These are phyloP conservation scores for Calonectria leucothoes DNA, from an alignment of 2,329 filamentous ascomycete species.

Conservation along the genomic window DNA sequence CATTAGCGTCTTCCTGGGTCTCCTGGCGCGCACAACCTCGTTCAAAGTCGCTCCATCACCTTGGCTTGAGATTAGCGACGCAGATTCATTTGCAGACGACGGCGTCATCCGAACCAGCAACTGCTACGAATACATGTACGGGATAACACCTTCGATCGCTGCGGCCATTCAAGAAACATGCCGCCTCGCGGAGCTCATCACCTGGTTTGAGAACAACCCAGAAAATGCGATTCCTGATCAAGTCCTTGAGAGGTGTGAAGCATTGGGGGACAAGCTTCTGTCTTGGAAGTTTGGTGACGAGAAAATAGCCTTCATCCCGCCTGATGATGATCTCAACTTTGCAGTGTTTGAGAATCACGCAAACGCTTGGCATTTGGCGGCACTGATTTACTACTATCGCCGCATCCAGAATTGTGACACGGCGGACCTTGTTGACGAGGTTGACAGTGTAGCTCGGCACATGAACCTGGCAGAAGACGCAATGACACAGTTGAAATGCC, in stretches of 20 bases:
- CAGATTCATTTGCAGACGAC: not conserved
- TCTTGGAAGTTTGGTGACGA: slow-evolving; percentile 15
- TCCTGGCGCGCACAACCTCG: slow-evolving; percentile 22
- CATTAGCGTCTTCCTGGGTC: slow-evolving; percentile 23
- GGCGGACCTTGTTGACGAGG: not conserved
- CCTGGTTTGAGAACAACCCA: not conserved
- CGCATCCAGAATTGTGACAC: slow-evolving; percentile 6
- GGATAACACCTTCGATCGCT: slow-evolving; percentile 13
- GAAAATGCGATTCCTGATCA: not conserved
- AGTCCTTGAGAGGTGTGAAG: slow-evolving; percentile 14
- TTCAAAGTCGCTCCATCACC: not conserved
- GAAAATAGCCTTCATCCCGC: not conserved
- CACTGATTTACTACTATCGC: slow-evolving; percentile 17
- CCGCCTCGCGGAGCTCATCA: slow-evolving; percentile 5
- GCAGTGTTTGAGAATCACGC: slow-evolving; percentile 6
- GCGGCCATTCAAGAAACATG: slow-evolving; percentile 17
- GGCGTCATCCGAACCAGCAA: slow-evolving; percentile 1
- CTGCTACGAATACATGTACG: slow-evolving; percentile 21
- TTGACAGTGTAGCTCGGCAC: not conserved
- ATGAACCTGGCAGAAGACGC: slow-evolving; percentile 9
- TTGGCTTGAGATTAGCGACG: not conserved
- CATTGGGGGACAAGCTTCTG: slow-evolving; percentile 9
- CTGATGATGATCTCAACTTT: not conserved
- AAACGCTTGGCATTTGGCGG: slow-evolving; percentile 17
- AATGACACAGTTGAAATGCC: not conserved